phyloP scores from a whole-genome alignment of 2,329 filamentous ascomycete genomes.

The Alternaria triticimaculans region DNA sequence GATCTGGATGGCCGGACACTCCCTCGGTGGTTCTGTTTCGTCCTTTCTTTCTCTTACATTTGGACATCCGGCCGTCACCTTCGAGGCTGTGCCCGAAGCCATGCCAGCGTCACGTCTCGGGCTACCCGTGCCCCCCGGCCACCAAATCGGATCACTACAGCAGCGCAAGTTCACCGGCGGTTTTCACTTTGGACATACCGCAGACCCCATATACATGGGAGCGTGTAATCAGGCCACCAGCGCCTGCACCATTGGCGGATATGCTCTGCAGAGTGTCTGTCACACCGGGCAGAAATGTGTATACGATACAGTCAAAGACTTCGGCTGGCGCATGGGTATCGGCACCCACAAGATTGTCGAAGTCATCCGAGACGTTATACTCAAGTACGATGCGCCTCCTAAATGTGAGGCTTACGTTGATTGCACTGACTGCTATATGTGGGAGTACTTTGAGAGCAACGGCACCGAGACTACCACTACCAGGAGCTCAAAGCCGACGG shows the following conservation, averaged over 20 bases:
- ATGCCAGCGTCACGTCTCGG: conserved; percentile 84
- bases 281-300: conserved; percentile 87
- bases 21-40: conserved; percentile 85
- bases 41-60: conserved; percentile 92
- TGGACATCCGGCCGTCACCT: conserved; percentile 87
- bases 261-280: conserved; percentile 91
- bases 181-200: conserved; percentile 93
- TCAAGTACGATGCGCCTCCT: conserved; percentile 81
- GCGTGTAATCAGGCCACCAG: conserved; percentile 90
- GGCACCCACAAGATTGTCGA: conserved; percentile 88
- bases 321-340: conserved; percentile 90
- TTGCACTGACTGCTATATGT: conserved; percentile 88
- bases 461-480: conserved; percentile 75
- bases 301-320: conserved; percentile 90
- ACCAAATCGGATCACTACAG: conserved; percentile 74
- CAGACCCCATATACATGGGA: conserved; percentile 93
- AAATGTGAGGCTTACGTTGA: conserved; percentile 74
- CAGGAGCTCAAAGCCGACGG: conserved; percentile 56
- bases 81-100: conserved; percentile 91
- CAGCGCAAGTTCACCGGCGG: conserved; percentile 68
- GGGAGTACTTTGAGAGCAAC: conserved; percentile 96
- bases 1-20: conserved; percentile 91
- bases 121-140: conserved; percentile 81
- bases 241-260: conserved; percentile 87
- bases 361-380: conserved; percentile 87